These are phyloP conservation scores for Nepenthes mirabilis DNA, from an alignment of 148 eudicot genomes.

Conservation along the genomic window DNA sequence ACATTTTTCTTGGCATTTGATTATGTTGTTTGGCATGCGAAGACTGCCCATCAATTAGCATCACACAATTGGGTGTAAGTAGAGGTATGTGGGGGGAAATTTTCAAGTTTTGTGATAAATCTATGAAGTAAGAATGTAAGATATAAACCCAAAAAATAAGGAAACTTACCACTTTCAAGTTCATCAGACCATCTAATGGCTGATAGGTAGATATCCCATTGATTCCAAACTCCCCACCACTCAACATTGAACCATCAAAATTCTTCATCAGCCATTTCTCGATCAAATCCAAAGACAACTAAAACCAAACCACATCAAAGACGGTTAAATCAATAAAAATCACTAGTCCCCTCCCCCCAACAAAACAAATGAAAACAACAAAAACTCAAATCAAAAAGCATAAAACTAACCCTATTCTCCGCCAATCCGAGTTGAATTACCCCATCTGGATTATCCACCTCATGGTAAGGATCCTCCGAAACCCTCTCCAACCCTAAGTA, in stretches of 20 bases:
- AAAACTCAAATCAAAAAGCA: not conserved
- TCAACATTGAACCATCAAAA: slow-evolving; percentile 27
- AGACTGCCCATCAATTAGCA: too few relatives aligned
- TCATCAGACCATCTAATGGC: slow-evolving; percentile 69
- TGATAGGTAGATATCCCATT: slow-evolving; percentile 72
- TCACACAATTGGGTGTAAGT: too few relatives aligned
- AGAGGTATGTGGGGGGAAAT: too few relatives aligned
- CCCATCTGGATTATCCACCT: slow-evolving; percentile 43
- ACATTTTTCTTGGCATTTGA: too few relatives aligned
- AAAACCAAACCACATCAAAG: slow-evolving; percentile 7
- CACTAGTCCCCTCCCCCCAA: not conserved
- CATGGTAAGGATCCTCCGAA: slow-evolving; percentile 35
- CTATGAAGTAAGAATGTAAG: too few relatives aligned
- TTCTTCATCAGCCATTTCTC: slow-evolving; percentile 56
- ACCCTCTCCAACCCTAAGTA: slow-evolving; percentile 56
- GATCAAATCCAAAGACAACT: slow-evolving; percentile 79
- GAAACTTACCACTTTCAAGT: slow-evolving; percentile 60
- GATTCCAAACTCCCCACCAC: slow-evolving; percentile 29
- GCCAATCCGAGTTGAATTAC: slow-evolving; percentile 70
- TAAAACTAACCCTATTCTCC: slow-evolving; percentile 51
- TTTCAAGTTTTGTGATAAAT: too few relatives aligned
- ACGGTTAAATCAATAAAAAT: slow-evolving; percentile 1
- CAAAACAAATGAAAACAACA: not conserved
- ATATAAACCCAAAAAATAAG: too few relatives aligned
- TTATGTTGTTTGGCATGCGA: too few relatives aligned